Percentiles rank a stretch among this genome's conserved stretches.
phyloP scores from a whole-genome alignment of 306 rosid species.

The Quercus glauca region DNA sequence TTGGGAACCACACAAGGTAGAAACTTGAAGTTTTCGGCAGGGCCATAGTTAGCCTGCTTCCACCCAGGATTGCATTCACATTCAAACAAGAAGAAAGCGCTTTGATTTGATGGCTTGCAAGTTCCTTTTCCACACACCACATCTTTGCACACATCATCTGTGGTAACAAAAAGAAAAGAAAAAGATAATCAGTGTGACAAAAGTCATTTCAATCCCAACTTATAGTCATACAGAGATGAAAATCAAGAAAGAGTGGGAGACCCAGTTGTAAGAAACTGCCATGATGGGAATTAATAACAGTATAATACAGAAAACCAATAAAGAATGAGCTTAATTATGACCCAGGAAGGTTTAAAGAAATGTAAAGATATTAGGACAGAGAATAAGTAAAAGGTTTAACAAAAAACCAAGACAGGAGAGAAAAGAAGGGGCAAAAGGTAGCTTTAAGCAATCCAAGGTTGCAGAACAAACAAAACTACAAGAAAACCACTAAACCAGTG shows the following conservation, averaged over 20 bases:
- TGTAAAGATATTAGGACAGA: background rate
- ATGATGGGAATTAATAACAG: background rate
- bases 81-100: constrained; percentile 44
- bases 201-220: background rate
- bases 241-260: background rate
- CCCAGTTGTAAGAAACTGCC: constrained; percentile 2
- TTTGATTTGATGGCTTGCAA: constrained; percentile 59
- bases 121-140: constrained; percentile 77
- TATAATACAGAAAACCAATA: background rate
- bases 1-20: too few relatives aligned
- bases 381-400: background rate
- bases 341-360: constrained; percentile 7
- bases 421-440: constrained; percentile 55
- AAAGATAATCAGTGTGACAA: background rate
- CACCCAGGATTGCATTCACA: constrained; percentile 80
- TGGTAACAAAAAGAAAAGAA: background rate
- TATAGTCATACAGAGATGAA: background rate
- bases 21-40: too few relatives aligned
- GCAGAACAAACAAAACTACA: constrained; percentile 34
- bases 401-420: constrained; percentile 63
- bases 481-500: constrained; percentile 14
- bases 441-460: constrained; percentile 33
- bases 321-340: background rate
- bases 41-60: constrained; percentile 16
- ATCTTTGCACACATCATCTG: constrained; percentile 49